phyloP scores from a whole-genome alignment of 1,284 basidiomycete genomes.

The Sporisorium graminicola region DNA sequence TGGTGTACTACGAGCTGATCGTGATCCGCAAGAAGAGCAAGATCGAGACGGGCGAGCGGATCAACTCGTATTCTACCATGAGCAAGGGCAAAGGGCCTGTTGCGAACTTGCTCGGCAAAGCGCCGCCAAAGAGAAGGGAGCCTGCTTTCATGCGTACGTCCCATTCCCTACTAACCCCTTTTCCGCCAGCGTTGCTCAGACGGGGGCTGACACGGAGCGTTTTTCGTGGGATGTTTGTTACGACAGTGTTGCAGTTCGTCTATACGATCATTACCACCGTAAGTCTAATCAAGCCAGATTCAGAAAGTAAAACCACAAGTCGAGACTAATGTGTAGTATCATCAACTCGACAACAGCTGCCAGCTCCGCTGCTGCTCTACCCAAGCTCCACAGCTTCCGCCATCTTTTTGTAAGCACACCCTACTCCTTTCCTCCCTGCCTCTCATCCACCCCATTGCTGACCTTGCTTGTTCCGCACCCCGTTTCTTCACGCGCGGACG shows the following conservation, averaged over 20 bases:
- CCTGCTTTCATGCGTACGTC: constrained; percentile 41
- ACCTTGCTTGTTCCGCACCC: not conserved
- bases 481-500: not conserved
- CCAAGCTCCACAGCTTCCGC: constrained; percentile 81
- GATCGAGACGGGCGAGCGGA: constrained; percentile 59
- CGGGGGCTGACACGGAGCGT: not conserved
- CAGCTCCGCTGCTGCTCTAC: constrained; percentile 84
- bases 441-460: not conserved
- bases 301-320: not conserved
- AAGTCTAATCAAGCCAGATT: not conserved
- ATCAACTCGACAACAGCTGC: constrained; percentile 71
- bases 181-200: too few relatives aligned
- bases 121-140: constrained; percentile 45
- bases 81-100: constrained; percentile 58
- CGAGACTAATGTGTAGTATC: too few relatives aligned
- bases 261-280: constrained; percentile 85
- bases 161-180: not conserved
- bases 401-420: constrained; percentile 74
- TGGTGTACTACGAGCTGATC: constrained; percentile 74
- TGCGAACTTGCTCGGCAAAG: constrained; percentile 57
- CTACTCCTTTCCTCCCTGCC: too few relatives aligned
- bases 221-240: not conserved
- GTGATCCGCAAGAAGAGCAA: constrained; percentile 38
- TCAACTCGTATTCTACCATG: constrained; percentile 61
- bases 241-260: constrained; percentile 72